Percentiles rank a stretch among this genome's conserved stretches.
Evolutionary conservation across 2,329 filamentous ascomycete species (phyloP).

Genomic region (Pestalotiopsis sp.): DNA sequence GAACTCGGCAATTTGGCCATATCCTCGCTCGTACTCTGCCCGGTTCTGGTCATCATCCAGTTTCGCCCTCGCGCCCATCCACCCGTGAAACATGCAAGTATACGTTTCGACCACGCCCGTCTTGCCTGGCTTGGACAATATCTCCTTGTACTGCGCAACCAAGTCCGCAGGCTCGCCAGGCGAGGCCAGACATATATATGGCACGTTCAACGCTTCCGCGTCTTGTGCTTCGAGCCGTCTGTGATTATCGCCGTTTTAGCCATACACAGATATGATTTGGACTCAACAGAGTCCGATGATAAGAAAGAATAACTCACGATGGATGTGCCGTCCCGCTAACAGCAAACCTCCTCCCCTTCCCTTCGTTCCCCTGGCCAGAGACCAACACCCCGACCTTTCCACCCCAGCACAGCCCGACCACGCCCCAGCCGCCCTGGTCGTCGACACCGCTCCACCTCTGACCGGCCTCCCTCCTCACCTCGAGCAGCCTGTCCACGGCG

Average conservation of each 20-base stretch:
- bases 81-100: conserved; percentile 56
- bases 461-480: conserved; percentile 33
- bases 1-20: conserved; percentile 45
- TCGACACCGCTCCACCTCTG: conserved; percentile 37
- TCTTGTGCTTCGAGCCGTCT: conserved; percentile 42
- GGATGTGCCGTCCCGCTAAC: conserved; percentile 36
- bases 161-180: conserved; percentile 48
- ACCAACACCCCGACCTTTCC: conserved; percentile 45
- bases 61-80: conserved; percentile 58
- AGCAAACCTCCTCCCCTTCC: conserved; percentile 37
- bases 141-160: conserved; percentile 45
- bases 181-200: conserved; percentile 53
- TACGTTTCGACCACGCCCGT: conserved; percentile 51
- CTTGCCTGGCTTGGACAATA: conserved; percentile 42
- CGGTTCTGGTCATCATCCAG: conserved; percentile 46
- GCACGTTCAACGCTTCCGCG: conserved; percentile 44
- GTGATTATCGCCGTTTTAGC: neutral
- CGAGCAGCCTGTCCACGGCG: conserved; percentile 33
- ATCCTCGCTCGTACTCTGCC: conserved; percentile 52
- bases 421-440: conserved; percentile 42
- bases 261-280: neutral
- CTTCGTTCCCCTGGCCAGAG: conserved; percentile 37
- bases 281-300: neutral
- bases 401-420: conserved; percentile 54
- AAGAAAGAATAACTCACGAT: conserved; percentile 21